Evolutionary conservation across 108 stramenopile species (phyloP).

Genomic region (Heterococcus sp.): DNA sequence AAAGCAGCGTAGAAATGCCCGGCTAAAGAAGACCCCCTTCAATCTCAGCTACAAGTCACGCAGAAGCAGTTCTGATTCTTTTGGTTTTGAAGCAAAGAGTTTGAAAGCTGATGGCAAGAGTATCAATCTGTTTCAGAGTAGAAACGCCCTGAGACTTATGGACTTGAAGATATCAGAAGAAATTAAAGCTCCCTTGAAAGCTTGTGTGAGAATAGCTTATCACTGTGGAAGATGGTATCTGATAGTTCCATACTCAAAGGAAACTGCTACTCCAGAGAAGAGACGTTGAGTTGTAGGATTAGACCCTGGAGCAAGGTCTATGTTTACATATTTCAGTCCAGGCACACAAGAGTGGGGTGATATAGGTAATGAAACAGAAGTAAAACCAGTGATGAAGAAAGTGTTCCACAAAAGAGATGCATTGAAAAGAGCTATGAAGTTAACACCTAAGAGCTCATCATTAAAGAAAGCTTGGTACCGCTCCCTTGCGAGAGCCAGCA

Average conservation of each 20-base stretch:
- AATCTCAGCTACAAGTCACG: not conserved
- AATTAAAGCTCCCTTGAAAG: not conserved
- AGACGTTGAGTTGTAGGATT: not conserved
- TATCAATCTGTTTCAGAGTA: not conserved
- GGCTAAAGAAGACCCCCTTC: not conserved
- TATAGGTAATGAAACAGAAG: not conserved
- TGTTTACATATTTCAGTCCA: not conserved
- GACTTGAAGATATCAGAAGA: not conserved
- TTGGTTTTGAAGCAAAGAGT: not conserved
- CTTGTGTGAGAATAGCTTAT: not conserved
- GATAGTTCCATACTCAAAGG: not conserved
- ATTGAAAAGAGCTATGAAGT: no score
- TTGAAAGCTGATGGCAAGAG: not conserved
- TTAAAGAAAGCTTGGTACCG: no score
- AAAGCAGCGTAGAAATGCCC: not conserved
- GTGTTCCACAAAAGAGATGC: no score
- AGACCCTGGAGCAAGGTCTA: not conserved
- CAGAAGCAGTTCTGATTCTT: not conserved
- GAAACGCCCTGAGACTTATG: not conserved
- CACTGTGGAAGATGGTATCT: not conserved
- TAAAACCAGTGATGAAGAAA: no score
- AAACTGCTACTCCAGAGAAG: not conserved
- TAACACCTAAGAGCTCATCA: no score
- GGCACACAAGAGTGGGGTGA: not conserved
- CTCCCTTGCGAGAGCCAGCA: no score